Evolutionary conservation across 2,329 filamentous ascomycete genomes (phyloP), one percentile per base, ranked within the genome.

Genomic region (Daldinia sp.): DNA sequence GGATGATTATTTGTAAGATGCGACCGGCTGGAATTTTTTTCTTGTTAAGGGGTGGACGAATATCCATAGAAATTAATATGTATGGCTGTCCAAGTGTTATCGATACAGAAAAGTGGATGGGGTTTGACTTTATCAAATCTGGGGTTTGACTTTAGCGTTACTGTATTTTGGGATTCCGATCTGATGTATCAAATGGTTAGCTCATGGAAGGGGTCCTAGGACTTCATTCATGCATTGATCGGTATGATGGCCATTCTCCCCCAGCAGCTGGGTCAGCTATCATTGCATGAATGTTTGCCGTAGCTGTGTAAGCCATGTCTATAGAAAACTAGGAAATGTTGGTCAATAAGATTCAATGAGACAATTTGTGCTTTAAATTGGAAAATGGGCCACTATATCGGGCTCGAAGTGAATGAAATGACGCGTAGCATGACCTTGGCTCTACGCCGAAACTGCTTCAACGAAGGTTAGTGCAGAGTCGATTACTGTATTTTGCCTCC

Each of bases 401-500:
- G 56, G 35, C 53, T 20, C 50, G 39, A 65, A 60, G 59, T 70
- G 62, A 62, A 68, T 44, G 72, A 59, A 57, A 41, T 64, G 46
- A 64, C 61, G 70, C 69, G 54, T 67, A 51, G 53, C 26, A 70
- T 71, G 66, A 68, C 51, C 66, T 50, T 33, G 39, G n/a, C n/a
- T 23, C 15, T 4, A 28, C 26, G 41, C 39, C 46, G 10, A n/a
- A 4, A 39, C 51, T 15, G 3, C 13, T 39, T 39, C 13, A 39
- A 23, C 20, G 20, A 12, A 39, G 13, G 13, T 13, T 15, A 39
- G 13, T 39, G 35, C 3, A 39, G 13, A 39, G 13, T 15, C 10
- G 13, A 39, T 39, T 39, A 15, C 60, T 46, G 46, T 57, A 64
- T 68, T 74, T 69, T 69, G 55, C 64, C 64, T 75, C 63, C 72